These are phyloP conservation scores for Seiridium unicorne DNA, from an alignment of 2,329 filamentous ascomycete genomes.

Conservation along the genomic window DNA sequence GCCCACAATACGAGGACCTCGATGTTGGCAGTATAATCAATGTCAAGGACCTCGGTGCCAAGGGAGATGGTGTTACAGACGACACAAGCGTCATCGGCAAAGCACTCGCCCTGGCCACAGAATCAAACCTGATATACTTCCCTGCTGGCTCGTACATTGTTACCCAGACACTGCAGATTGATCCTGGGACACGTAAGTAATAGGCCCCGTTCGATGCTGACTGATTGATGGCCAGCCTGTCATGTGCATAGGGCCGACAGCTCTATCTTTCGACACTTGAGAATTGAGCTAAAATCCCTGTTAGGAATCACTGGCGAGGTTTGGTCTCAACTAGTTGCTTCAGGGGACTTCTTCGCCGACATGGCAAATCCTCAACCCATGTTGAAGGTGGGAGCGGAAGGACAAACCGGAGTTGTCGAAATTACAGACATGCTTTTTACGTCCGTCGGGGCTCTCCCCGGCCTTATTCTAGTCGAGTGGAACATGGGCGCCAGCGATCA, in stretches of 20 bases:
- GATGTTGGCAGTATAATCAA: conserved; percentile 15
- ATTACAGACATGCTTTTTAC: conserved; percentile 68
- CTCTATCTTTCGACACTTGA: conserved; percentile 21
- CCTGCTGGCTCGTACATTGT: conserved; percentile 64
- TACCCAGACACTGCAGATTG: conserved; percentile 35
- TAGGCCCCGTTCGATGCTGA: no score
- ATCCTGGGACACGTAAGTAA: no score
- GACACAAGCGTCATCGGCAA: conserved; percentile 33
- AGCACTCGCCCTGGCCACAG: conserved; percentile 28
- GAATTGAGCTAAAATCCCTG: conserved; percentile 40
- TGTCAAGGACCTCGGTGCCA: conserved; percentile 33
- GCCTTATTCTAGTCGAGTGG: conserved; percentile 71
- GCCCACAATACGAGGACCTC: neutral
- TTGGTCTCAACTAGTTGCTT: conserved; percentile 68
- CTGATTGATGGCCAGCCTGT: no score
- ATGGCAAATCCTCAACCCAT: conserved; percentile 60
- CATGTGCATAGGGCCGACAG: neutral
- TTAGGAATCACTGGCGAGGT: conserved; percentile 60
- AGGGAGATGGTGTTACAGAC: conserved; percentile 26
- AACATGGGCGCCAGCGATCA: conserved; percentile 56
- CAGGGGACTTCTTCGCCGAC: conserved; percentile 56
- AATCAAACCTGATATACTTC: conserved; percentile 30
- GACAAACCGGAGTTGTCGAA: conserved; percentile 63
- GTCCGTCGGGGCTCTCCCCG: conserved; percentile 64
- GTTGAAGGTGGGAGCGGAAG: conserved; percentile 62